phyloP scores from a whole-genome alignment of 345 rosid genomes.

The Citrus sp. region DNA sequence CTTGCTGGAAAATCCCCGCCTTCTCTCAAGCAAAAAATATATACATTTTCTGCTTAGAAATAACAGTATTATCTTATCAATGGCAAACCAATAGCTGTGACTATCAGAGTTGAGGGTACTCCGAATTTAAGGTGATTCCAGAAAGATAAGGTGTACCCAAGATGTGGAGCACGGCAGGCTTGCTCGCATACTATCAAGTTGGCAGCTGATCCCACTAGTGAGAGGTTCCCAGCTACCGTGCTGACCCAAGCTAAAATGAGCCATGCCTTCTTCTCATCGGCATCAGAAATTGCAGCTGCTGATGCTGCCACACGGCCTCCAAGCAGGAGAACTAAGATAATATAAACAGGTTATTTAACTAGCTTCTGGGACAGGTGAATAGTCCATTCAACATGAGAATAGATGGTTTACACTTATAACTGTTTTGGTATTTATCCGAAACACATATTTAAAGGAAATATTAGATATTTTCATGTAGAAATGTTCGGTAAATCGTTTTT shows the following conservation, averaged over 20 bases:
- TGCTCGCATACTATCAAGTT: conserved; percentile 89
- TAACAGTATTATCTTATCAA: conserved; percentile 35
- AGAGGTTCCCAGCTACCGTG: conserved; percentile 77
- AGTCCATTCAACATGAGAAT: neutral
- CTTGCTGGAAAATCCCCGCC: neutral
- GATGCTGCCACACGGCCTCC: conserved; percentile 75
- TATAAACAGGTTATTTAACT: neutral
- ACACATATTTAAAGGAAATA: neutral
- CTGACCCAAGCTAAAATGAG: conserved; percentile 84
- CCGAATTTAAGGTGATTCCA: conserved; percentile 75
- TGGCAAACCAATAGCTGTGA: conserved; percentile 62
- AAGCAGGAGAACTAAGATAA: conserved; percentile 56
- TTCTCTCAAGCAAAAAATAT: neutral
- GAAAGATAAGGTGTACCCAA: conserved; percentile 61
- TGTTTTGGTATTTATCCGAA: too few species aligned
- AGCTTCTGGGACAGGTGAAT: neutral
- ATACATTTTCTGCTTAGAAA: neutral
- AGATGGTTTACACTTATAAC: neutral
- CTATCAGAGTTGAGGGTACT: conserved; percentile 67
- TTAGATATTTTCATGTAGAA: neutral
- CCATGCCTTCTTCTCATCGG: conserved; percentile 82
- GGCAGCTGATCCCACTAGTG: conserved; percentile 82
- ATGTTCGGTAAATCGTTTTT: neutral
- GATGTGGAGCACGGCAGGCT: conserved; percentile 51
- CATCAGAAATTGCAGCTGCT: conserved; percentile 48